Percentiles rank a stretch among this genome's conserved stretches.
Conservation (phyloP, 1,139 yeast species). For the Zygosaccharomyces sapae region DNA sequence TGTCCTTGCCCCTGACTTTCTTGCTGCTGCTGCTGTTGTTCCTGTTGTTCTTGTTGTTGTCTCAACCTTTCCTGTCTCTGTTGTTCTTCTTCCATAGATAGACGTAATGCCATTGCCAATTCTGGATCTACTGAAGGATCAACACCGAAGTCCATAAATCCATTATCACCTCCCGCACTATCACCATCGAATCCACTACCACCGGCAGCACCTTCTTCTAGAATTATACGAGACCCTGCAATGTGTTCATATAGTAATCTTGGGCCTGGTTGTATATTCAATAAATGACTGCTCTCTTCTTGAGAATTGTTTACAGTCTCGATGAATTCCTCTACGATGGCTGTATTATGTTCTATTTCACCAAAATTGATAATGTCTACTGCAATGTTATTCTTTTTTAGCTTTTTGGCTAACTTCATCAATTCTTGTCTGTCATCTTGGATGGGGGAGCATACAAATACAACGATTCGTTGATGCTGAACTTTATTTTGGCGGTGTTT, state of each 20-base stretch:
- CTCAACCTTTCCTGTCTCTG: slow-evolving; percentile 40
- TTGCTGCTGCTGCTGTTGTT: too few relatives aligned
- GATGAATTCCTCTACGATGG: slow-evolving; percentile 76
- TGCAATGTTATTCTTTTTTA: slow-evolving; percentile 91
- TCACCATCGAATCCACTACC: slow-evolving; percentile 43
- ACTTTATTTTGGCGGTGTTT: slow-evolving; percentile 94
- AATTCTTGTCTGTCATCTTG: slow-evolving; percentile 60
- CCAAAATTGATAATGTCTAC: slow-evolving; percentile 91
- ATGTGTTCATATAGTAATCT: slow-evolving; percentile 51
- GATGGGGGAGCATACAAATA: slow-evolving; percentile 87
- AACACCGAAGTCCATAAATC: slow-evolving; percentile 55
- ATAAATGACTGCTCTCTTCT: slow-evolving; percentile 72
- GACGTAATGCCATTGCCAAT: slow-evolving; percentile 78
- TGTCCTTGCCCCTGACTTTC: slow-evolving; percentile 7
- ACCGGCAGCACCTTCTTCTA: slow-evolving; percentile 34
- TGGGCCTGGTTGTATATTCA: slow-evolving; percentile 87
- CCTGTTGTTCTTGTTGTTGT: slow-evolving; percentile 29
- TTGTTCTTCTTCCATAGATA: slow-evolving; percentile 43
- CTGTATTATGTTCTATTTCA: slow-evolving; percentile 73
- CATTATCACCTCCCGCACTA: slow-evolving; percentile 46
- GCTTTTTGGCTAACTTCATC: slow-evolving; percentile 80
- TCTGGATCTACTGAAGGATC: slow-evolving; percentile 97
- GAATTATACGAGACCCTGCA: slow-evolving; percentile 35
- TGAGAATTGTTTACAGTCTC: slow-evolving; percentile 67
- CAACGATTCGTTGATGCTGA: slow-evolving; percentile 85